Evolutionary conservation across 2,329 filamentous ascomycete genomes (phyloP).

Genomic region (Zasmidium angulare): DNA sequence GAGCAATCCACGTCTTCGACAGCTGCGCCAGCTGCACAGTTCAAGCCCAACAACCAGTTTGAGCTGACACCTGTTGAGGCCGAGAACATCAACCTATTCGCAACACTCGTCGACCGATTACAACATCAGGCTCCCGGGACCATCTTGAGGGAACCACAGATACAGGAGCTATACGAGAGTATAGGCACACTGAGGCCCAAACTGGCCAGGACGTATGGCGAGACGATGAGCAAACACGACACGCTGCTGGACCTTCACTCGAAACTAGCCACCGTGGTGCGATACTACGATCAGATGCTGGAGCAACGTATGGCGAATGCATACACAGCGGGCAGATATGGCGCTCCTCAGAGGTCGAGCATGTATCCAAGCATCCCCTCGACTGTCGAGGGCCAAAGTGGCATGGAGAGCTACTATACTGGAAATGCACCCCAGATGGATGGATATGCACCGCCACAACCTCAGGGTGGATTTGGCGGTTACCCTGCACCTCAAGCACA

Average conservation of each 20-base stretch:
- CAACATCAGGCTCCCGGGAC: slow-evolving; percentile 95
- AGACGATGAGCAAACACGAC: slow-evolving; percentile 99
- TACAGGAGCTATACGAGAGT: slow-evolving; percentile 96
- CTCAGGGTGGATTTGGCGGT: slow-evolving; percentile 52
- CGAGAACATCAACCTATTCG: slow-evolving; percentile 95
- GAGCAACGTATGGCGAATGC: slow-evolving; percentile 92
- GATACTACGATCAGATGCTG: slow-evolving; percentile 97
- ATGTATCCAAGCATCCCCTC: slow-evolving; percentile 72
- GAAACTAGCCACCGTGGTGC: slow-evolving; percentile 91
- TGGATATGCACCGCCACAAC: slow-evolving; percentile 41
- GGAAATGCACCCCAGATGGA: slow-evolving; percentile 57
- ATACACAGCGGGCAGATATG: slow-evolving; percentile 71
- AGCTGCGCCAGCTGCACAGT: slow-evolving; percentile 52
- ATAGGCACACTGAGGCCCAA: slow-evolving; percentile 93
- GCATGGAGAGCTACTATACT: slow-evolving; percentile 80
- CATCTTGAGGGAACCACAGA: slow-evolving; percentile 93
- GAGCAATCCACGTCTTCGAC: slow-evolving; percentile 59
- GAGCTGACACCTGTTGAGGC: slow-evolving; percentile 91
- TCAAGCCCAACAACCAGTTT: slow-evolving; percentile 84
- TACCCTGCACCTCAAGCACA: slow-evolving; percentile 39
- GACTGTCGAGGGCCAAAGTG: slow-evolving; percentile 47
- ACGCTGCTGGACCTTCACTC: slow-evolving; percentile 90
- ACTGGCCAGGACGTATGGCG: slow-evolving; percentile 89
- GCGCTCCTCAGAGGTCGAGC: slow-evolving; percentile 48
- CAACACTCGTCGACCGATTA: slow-evolving; percentile 87